Evolutionary conservation across 2,329 filamentous ascomycete species (phyloP), one percentile per base, ranked within the genome.

Genomic region (Venturia asperata): DNA sequence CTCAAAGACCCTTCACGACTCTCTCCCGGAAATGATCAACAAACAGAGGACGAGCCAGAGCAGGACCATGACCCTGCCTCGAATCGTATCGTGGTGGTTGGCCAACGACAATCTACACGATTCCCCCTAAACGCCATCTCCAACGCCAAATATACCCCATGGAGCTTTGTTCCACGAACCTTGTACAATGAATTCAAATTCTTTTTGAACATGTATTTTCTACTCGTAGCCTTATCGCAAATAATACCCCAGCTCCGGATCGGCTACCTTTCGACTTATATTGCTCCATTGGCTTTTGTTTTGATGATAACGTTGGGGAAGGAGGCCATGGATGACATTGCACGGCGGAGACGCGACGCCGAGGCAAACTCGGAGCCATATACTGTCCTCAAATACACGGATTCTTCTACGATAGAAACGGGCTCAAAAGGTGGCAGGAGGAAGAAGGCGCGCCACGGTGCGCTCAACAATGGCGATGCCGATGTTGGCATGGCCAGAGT

Each of bases 121-220:
- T 97, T 93, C 74, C 93, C 94, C 11, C 86, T 90, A 10, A 99
- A 99, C 76, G 84, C 91, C 65, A 85, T 99, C 61, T 97, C 93
- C 43, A 97, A 99, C 74, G 93, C 94, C 65, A 99, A 97, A 81
- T 99, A 99, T 76, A 97, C 93, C 39, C 87, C 92, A 0, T 88
- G 92, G 80, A 96, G 90, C 63, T 99, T 99, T 76, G 83, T 99
- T 17, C 95, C 95, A 2, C 83, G 93, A 63, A 99, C 94, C 0
- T 81, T 99, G 27, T 99, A 97, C 78, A 97, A 97, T 78, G 94
- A 99, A 74, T 99, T 99, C 75, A 97, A 93, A 67, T 99, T 97
- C 80, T 99, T 99, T 79, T 96, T 99, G 82, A 99, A 99, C 82
- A 91, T 97, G 81, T 99, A 99, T 75, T 99, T 99, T 75, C 81